phyloP scores from a whole-genome alignment of 305 asterid species.

The Fraxinus latifolia region DNA sequence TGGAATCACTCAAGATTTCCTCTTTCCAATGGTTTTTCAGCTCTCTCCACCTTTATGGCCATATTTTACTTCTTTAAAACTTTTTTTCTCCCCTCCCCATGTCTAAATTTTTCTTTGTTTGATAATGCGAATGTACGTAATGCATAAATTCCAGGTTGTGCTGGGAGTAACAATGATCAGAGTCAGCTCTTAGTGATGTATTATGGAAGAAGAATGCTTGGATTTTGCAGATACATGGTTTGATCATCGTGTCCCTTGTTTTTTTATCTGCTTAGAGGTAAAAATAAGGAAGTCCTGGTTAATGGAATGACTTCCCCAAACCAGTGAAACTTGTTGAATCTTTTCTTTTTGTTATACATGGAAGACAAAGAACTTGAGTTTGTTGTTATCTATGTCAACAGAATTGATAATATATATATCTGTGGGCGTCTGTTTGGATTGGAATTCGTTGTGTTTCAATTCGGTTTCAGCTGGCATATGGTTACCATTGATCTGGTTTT shows the following conservation, averaged over 20 bases:
- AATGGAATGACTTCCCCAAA: not conserved
- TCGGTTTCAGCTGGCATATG: not conserved
- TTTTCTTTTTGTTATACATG: not conserved
- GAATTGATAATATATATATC: not conserved
- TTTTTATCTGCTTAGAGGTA: not conserved
- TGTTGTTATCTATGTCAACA: not conserved
- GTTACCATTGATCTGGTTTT: not conserved
- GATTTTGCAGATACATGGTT: not conserved
- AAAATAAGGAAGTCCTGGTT: not conserved
- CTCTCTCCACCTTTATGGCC: not conserved
- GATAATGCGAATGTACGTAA: not conserved
- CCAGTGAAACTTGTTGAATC: not conserved
- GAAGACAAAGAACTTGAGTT: not conserved
- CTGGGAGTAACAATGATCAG: not conserved
- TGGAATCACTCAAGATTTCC: not conserved
- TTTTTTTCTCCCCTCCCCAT: not conserved
- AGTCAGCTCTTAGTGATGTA: not conserved
- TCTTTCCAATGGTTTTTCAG: not conserved
- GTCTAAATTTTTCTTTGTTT: not conserved
- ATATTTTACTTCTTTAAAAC: not conserved
- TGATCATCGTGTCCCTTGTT: no score
- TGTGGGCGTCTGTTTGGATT: not conserved
- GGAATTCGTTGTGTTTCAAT: not conserved
- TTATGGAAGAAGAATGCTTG: not conserved
- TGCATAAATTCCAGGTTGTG: not conserved